phyloP scores from a whole-genome alignment of 108 stramenopile species.

The Conticribra guillardii region DNA sequence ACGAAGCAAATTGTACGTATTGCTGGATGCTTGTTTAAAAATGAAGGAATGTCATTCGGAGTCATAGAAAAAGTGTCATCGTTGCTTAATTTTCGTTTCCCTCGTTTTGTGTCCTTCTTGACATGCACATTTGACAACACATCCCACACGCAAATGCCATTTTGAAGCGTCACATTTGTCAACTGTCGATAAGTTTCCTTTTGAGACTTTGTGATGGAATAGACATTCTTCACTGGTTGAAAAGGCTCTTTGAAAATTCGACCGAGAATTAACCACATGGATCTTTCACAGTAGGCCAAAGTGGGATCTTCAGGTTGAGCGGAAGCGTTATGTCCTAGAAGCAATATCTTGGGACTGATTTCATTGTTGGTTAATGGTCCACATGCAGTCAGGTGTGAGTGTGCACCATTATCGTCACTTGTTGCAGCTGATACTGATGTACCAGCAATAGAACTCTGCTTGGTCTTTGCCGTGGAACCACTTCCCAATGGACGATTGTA shows the following conservation, averaged over 20 bases:
- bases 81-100: background rate
- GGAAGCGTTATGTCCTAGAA: conserved; percentile 13
- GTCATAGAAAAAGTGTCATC: background rate
- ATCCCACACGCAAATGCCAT: conserved; percentile 16
- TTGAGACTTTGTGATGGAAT: background rate
- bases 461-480: background rate
- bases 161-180: background rate
- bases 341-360: conserved; percentile 1
- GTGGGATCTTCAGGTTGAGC: background rate
- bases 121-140: conserved; percentile 6
- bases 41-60: background rate
- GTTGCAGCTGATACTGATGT: background rate
- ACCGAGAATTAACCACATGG: conserved; percentile 15
- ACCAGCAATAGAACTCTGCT: background rate
- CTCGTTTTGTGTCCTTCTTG: background rate
- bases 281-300: conserved; percentile 5
- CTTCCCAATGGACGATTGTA: conserved; percentile 5
- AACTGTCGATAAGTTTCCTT: background rate
- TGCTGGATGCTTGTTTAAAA: background rate
- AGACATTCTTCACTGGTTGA: conserved; percentile 5
- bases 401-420: background rate
- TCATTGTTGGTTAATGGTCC: background rate
- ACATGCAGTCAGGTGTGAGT: background rate
- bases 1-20: conserved; percentile 9
- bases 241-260: conserved; percentile 1